phyloP scores from a whole-genome alignment of 495 filamentous ascomycete genomes.

The Hyaloscypha bicolor region DNA sequence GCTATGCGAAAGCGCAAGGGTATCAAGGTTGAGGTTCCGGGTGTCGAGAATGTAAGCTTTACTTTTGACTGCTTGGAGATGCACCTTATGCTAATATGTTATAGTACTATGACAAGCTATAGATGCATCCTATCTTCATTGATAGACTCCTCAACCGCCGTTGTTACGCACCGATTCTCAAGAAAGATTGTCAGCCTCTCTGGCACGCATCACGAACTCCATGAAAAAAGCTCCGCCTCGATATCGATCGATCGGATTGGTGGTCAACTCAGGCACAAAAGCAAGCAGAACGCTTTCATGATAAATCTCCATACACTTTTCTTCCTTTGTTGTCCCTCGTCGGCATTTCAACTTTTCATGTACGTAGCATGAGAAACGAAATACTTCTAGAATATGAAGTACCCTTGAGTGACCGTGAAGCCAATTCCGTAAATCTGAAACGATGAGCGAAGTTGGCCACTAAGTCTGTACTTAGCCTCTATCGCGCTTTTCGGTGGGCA shows the following conservation, averaged over 20 bases:
- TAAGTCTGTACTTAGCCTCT: no score
- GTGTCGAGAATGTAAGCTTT: conserved; percentile 86
- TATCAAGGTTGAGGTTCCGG: conserved; percentile 92
- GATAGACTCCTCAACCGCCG: conserved; percentile 29
- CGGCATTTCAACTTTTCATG: conserved; percentile 27
- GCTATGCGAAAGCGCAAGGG: conserved; percentile 99
- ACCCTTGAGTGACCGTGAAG: background rate
- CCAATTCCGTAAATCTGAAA: background rate
- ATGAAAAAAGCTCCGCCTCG: conserved; percentile 16
- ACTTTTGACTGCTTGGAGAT: background rate
- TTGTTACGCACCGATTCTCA: conserved; percentile 17
- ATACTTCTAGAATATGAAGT: conserved; percentile 25
- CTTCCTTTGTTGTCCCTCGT: conserved; percentile 19
- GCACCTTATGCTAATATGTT: conserved; percentile 52
- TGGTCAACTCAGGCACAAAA: conserved; percentile 28
- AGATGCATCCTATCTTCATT: conserved; percentile 43
- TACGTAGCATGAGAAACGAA: conserved; percentile 32
- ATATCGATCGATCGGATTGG: conserved; percentile 22
- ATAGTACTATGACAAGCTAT: conserved; percentile 99
- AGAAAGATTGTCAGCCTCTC: conserved; percentile 22
- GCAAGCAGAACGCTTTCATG: conserved; percentile 27
- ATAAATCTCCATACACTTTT: conserved; percentile 25
- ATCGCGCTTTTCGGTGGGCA: background rate
- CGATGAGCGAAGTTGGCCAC: no score
- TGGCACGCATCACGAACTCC: conserved; percentile 28